Conservation (phyloP, 192 early-diverging fungal species). For the Podila horticola region DNA sequence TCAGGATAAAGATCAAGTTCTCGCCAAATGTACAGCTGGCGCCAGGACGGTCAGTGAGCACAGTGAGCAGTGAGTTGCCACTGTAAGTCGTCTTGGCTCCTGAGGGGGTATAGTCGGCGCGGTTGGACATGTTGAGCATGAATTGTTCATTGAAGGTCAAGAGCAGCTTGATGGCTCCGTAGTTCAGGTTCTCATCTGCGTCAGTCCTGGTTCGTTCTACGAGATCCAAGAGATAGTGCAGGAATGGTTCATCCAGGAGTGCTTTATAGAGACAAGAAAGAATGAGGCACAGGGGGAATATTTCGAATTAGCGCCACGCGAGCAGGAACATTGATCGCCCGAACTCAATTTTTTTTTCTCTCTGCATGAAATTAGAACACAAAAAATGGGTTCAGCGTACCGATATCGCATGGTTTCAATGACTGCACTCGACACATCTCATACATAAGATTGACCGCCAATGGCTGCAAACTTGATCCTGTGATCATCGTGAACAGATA, state of each 20-base stretch:
- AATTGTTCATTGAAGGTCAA: constrained; percentile 79
- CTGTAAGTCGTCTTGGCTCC: constrained; percentile 46
- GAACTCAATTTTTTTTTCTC: not conserved
- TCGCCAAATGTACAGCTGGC: constrained; percentile 84
- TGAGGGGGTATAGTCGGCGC: constrained; percentile 24
- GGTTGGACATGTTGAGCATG: constrained; percentile 58
- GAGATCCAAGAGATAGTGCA: constrained; percentile 65
- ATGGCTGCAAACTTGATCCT: constrained; percentile 45
- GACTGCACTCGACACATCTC: constrained; percentile 69
- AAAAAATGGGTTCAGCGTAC: constrained; percentile 43
- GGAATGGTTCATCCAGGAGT: constrained; percentile 53
- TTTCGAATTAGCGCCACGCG: not conserved
- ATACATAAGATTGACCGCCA: constrained; percentile 66
- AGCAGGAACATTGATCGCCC: not conserved
- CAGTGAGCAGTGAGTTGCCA: constrained; percentile 63
- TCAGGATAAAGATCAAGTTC: constrained; percentile 93
- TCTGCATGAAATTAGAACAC: not conserved
- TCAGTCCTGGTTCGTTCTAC: constrained; percentile 68
- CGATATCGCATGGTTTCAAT: constrained; percentile 59
- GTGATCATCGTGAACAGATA: not conserved
- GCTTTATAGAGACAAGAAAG: constrained; percentile 34
- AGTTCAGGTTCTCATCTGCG: constrained; percentile 64
- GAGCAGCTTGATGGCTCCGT: constrained; percentile 62
- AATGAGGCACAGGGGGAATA: not conserved
- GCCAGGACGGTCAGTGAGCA: constrained; percentile 60